phyloP scores from a whole-genome alignment of 495 filamentous ascomycete species.

The Sphaerosporella brunnea region DNA sequence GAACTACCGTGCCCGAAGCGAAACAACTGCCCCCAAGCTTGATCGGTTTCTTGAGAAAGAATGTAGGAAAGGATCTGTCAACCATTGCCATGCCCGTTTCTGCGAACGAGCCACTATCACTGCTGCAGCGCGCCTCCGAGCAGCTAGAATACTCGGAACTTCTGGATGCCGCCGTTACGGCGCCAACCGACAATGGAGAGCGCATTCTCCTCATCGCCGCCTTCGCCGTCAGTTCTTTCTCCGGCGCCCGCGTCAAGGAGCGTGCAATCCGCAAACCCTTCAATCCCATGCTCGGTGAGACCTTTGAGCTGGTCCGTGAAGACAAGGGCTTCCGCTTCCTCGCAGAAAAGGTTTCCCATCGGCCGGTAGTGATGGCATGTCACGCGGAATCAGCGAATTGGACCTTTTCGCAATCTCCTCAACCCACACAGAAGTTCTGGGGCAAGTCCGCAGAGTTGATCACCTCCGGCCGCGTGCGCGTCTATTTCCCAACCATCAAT shows the following conservation, averaged over 20 bases:
- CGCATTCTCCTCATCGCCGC: slow-evolving; percentile 70
- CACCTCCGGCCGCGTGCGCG: slow-evolving; percentile 68
- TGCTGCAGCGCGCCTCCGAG: slow-evolving; percentile 75
- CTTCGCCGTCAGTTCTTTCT: slow-evolving; percentile 74
- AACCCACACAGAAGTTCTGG: slow-evolving; percentile 94
- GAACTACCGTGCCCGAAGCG: slow-evolving; percentile 49
- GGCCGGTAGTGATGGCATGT: slow-evolving; percentile 78
- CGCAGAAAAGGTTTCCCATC: slow-evolving; percentile 82
- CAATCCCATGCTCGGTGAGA: slow-evolving; percentile 94
- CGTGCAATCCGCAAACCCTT: slow-evolving; percentile 92
- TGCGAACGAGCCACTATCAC: slow-evolving; percentile 78
- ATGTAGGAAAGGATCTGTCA: slow-evolving; percentile 91
- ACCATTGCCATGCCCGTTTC: slow-evolving; percentile 95
- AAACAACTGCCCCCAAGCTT: slow-evolving; percentile 70
- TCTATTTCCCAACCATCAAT: slow-evolving; percentile 38
- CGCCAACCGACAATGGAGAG: slow-evolving; percentile 39
- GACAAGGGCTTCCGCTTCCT: slow-evolving; percentile 72
- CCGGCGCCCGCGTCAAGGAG: slow-evolving; percentile 62
- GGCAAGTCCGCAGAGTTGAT: slow-evolving; percentile 86
- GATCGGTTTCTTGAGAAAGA: slow-evolving; percentile 87
- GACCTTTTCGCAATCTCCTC: slow-evolving; percentile 70
- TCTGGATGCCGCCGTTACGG: slow-evolving; percentile 53
- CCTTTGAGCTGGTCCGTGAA: slow-evolving; percentile 78
- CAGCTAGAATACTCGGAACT: slow-evolving; percentile 75
- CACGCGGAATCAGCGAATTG: slow-evolving; percentile 73